phyloP scores from a whole-genome alignment of 768 basidiomycete species.

The Lentinula edodes region DNA sequence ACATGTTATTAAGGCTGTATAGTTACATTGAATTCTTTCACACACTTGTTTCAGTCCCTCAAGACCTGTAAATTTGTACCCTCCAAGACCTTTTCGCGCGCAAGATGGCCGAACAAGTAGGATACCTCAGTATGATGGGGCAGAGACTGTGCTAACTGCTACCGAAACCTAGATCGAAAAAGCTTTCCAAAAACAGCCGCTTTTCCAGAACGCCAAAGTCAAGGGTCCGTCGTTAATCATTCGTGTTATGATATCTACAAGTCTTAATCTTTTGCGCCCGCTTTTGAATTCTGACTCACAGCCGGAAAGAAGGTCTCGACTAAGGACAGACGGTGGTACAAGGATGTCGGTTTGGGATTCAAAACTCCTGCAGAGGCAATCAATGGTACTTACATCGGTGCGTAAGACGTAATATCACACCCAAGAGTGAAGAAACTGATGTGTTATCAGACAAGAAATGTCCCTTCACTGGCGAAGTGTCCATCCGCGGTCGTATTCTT shows the following conservation, averaged over 20 bases:
- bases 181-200: slow-evolving; percentile 94
- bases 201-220: slow-evolving; percentile 97
- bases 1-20: neutral
- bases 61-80: neutral
- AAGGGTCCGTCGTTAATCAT: slow-evolving; percentile 57
- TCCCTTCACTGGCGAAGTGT: slow-evolving; percentile 95
- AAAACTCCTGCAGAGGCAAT: slow-evolving; percentile 96
- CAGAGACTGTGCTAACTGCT: neutral
- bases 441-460: slow-evolving; percentile 89
- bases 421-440: neutral
- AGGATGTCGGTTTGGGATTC: slow-evolving; percentile 95
- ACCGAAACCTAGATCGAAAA: slow-evolving; percentile 72
- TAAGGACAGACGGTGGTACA: slow-evolving; percentile 98
- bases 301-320: slow-evolving; percentile 89
- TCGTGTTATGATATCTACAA: neutral
- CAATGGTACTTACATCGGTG: slow-evolving; percentile 93
- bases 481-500: slow-evolving; percentile 98
- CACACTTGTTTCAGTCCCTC: neutral
- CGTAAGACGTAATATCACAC: slow-evolving; percentile 22
- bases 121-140: slow-evolving; percentile 10
- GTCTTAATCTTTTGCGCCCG: neutral
- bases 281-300: slow-evolving; percentile 18
- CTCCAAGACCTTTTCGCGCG: slow-evolving; percentile 38
- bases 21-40: neutral
- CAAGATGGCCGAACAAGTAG: slow-evolving; percentile 61